Evolutionary conservation across 805 yeast genomes (phyloP).

Genomic region (Starmerella cellae): DNA sequence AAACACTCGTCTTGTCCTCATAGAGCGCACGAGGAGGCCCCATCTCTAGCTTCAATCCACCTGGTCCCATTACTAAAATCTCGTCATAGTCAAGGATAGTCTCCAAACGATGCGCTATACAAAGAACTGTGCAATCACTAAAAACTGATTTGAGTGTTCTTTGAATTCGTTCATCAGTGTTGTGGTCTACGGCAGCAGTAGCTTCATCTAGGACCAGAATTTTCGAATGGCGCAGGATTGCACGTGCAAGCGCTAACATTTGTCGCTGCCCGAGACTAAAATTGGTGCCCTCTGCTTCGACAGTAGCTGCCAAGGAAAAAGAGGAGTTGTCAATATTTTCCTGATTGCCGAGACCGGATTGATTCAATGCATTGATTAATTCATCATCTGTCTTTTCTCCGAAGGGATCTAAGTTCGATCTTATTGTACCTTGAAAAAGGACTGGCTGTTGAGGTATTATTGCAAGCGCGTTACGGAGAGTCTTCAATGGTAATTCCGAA

Average conservation of each 20-base stretch:
- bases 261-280: slow-evolving; percentile 17
- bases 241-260: slow-evolving; percentile 41
- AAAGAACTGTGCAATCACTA: slow-evolving; percentile 47
- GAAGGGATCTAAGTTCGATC: slow-evolving; percentile 70
- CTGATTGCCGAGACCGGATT: slow-evolving; percentile 34
- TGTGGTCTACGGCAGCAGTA: slow-evolving; percentile 61
- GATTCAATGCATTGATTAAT: slow-evolving; percentile 53
- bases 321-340: slow-evolving; percentile 26
- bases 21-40: slow-evolving; percentile 36
- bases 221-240: slow-evolving; percentile 47
- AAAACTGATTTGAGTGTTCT: slow-evolving; percentile 44
- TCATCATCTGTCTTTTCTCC: slow-evolving; percentile 39
- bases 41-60: slow-evolving; percentile 43
- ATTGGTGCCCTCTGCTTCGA: slow-evolving; percentile 17
- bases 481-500: slow-evolving; percentile 45
- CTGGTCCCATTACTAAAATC: slow-evolving; percentile 42
- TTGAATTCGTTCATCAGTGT: slow-evolving; percentile 54
- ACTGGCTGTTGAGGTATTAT: slow-evolving; percentile 87
- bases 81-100: slow-evolving; percentile 48
- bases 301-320: slow-evolving; percentile 41
- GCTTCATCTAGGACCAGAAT: slow-evolving; percentile 62
- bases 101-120: slow-evolving; percentile 57
- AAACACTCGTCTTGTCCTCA: not conserved
- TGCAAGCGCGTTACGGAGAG: slow-evolving; percentile 54
- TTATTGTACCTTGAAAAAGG: slow-evolving; percentile 60